Evolutionary conservation across 768 basidiomycete species (phyloP).

Genomic region (Suillus lakei): DNA sequence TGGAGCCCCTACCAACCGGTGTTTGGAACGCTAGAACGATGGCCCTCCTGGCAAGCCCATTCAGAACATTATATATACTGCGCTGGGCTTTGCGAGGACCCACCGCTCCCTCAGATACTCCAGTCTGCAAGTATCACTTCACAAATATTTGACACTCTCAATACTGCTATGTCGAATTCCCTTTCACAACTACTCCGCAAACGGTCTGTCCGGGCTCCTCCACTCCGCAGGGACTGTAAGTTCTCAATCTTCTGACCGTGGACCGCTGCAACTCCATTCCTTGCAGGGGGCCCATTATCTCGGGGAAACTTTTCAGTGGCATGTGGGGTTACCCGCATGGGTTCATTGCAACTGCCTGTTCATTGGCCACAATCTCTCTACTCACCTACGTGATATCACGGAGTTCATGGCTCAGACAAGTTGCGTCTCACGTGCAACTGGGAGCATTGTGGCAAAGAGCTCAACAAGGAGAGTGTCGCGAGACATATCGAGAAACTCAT

Average conservation of each 20-base stretch:
- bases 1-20: background rate
- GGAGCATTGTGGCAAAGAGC: background rate
- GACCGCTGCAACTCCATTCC: background rate
- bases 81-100: background rate
- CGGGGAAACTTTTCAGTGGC: background rate
- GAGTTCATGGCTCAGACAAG: background rate
- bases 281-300: background rate
- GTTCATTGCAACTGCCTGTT: background rate
- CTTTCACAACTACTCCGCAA: rapidly evolving
- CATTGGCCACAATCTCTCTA: background rate
- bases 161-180: background rate
- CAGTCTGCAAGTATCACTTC: no score
- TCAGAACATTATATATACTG: background rate
- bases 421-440: background rate
- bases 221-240: no score
- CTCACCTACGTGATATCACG: background rate
- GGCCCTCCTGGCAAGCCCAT: background rate
- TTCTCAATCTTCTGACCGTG: background rate
- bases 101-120: background rate
- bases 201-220: no score
- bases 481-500: constrained; percentile 31
- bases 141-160: no score
- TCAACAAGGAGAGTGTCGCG: background rate
- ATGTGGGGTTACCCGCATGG: background rate
- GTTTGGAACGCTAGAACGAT: background rate